Conservation (phyloP, 2,329 filamentous ascomycete species). For the Colletotrichum sublineola region DNA sequence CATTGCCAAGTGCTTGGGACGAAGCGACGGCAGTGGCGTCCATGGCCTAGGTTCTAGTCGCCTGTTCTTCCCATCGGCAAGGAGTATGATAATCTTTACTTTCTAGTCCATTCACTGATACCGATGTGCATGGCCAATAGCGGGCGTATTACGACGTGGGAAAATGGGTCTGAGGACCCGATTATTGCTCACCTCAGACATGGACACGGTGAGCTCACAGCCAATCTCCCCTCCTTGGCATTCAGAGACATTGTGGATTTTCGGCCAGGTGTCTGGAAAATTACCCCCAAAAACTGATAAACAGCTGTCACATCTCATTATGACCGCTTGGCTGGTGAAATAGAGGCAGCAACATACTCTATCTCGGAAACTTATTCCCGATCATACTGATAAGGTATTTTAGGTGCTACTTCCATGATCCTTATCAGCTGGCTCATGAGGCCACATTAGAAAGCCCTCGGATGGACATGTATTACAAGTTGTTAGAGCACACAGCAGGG, state of each 20-base stretch:
- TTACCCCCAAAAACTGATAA: neutral
- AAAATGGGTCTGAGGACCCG: neutral
- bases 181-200: neutral
- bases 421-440: too few species aligned
- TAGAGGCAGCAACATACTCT: too few species aligned
- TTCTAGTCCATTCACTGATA: neutral
- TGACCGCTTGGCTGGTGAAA: neutral
- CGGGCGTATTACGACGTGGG: neutral
- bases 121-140: neutral
- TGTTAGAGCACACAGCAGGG: too few species aligned
- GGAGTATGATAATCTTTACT: neutral
- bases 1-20: conserved; percentile 2
- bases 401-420: too few species aligned
- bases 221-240: neutral
- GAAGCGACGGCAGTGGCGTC: neutral
- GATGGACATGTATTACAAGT: too few species aligned
- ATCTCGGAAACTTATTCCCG: too few species aligned
- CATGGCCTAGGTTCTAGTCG: neutral
- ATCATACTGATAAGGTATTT: too few species aligned
- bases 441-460: too few species aligned
- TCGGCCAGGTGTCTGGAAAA: neutral
- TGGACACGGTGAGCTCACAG: neutral
- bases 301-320: neutral
- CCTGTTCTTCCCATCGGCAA: neutral
- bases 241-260: neutral